Evolutionary conservation across 2,329 filamentous ascomycete species (phyloP).

Genomic region (Juglanconis juglandina): DNA sequence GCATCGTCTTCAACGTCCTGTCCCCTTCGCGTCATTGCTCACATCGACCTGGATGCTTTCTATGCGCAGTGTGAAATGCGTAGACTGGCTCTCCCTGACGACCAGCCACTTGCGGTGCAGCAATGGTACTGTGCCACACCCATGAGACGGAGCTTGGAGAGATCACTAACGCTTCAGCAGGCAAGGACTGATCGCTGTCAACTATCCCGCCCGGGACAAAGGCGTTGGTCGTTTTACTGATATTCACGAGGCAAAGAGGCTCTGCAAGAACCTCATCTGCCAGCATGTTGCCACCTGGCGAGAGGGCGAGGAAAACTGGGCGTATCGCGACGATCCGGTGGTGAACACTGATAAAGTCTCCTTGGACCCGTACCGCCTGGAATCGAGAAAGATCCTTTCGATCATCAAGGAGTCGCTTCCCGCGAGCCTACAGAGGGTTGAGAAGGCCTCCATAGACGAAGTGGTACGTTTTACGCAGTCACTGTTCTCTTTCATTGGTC

Average conservation of each 20-base stretch:
- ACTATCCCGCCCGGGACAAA: constrained; percentile 82
- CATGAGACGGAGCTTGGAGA: not conserved
- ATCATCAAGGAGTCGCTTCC: constrained; percentile 73
- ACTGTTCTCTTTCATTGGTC: not conserved
- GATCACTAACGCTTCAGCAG: constrained; percentile 34
- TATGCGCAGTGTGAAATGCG: constrained; percentile 97
- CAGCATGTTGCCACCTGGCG: constrained; percentile 96
- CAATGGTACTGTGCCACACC: constrained; percentile 64
- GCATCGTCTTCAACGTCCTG: constrained; percentile 66
- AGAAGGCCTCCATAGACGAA: constrained; percentile 95
- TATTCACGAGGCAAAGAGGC: constrained; percentile 75
- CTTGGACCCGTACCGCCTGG: constrained; percentile 82
- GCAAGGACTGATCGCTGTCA: constrained; percentile 92
- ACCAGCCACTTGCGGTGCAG: constrained; percentile 84
- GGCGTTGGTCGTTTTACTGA: constrained; percentile 79
- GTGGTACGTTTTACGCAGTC: constrained; percentile 40
- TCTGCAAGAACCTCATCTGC: constrained; percentile 77
- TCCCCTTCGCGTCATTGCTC: constrained; percentile 81
- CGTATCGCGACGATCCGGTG: constrained; percentile 78
- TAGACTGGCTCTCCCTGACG: constrained; percentile 68
- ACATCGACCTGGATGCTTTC: constrained; percentile 95
- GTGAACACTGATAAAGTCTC: constrained; percentile 88
- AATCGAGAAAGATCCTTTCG: constrained; percentile 78
- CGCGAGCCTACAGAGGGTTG: constrained; percentile 64
- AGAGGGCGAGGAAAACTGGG: constrained; percentile 88